phyloP scores from a whole-genome alignment of 805 yeast genomes.

The Candida cerambycidarum region DNA sequence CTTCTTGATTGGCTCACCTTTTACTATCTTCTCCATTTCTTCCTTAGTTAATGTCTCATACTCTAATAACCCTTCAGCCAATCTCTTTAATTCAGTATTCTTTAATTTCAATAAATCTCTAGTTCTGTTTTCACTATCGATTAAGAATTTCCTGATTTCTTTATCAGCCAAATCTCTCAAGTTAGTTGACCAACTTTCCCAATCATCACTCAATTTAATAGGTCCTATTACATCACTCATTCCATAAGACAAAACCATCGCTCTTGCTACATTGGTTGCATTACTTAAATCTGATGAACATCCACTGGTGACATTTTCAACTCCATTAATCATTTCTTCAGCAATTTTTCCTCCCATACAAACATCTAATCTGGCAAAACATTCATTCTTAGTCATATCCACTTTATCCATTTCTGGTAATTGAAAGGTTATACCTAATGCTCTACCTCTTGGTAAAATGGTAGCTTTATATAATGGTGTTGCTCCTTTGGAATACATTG shows the following conservation, averaged over 20 bases:
- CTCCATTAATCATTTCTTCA: constrained; percentile 89
- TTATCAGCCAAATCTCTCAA: constrained; percentile 89
- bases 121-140: constrained; percentile 78
- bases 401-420: constrained; percentile 98
- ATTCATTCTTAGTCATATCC: constrained; percentile 86
- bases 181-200: constrained; percentile 93
- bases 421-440: constrained; percentile 95
- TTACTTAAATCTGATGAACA: constrained; percentile 87
- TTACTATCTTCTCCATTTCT: constrained; percentile 83
- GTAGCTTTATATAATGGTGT: constrained; percentile 96
- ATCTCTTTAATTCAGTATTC: constrained; percentile 70
- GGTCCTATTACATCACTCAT: constrained; percentile 96
- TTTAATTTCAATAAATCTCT: constrained; percentile 61
- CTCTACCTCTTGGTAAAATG: constrained; percentile 93
- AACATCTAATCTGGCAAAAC: constrained; percentile 89
- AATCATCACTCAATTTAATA: constrained; percentile 79
- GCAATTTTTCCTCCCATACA: constrained; percentile 99
- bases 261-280: constrained; percentile 92
- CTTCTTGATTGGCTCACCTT: constrained; percentile 73
- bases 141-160: constrained; percentile 76
- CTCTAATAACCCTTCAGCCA: constrained; percentile 91
- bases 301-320: constrained; percentile 91
- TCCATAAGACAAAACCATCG: constrained; percentile 96
- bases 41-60: constrained; percentile 91
- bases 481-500: constrained; percentile 91